Conservation (phyloP, 352 stramenopile species). For the Lagenidium giganteum region DNA sequence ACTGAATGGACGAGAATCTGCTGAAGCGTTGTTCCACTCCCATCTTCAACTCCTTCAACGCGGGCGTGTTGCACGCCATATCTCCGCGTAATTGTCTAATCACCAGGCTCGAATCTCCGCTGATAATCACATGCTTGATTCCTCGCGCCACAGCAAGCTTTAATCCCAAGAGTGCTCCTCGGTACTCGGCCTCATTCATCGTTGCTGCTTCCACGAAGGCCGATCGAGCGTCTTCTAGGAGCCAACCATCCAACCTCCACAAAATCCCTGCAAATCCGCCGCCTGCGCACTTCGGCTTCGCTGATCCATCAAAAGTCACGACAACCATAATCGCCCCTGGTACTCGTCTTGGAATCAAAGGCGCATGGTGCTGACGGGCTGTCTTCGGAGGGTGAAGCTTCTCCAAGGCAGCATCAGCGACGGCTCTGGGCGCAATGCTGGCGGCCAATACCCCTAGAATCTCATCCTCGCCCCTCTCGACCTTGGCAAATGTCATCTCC, state of each 20-base stretch:
- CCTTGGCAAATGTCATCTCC: too few relatives aligned
- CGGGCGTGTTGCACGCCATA: constrained; percentile 13
- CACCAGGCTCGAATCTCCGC: constrained; percentile 12
- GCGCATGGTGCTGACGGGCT: too few relatives aligned
- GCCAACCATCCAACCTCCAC: constrained; percentile 5
- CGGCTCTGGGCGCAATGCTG: too few relatives aligned
- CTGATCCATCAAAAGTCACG: constrained; percentile 14
- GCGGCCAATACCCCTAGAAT: constrained; percentile 5
- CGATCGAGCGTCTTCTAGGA: neutral
- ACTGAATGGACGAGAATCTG: neutral
- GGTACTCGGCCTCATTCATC: constrained; percentile 20
- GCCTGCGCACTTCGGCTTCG: constrained; percentile 6
- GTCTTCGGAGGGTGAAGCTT: neutral
- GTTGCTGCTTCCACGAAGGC: constrained; percentile 8
- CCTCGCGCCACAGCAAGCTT: neutral
- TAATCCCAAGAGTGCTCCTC: neutral
- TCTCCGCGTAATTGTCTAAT: constrained; percentile 16
- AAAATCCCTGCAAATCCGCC: constrained; percentile 11
- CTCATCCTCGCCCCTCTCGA: constrained; percentile 10
- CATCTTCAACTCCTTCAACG: constrained; percentile 1
- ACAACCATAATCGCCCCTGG: neutral
- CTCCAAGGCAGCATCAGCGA: too few relatives aligned
- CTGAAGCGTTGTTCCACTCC: constrained; percentile 1
- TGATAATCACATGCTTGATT: constrained; percentile 8
- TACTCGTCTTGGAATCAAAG: neutral